These are phyloP conservation scores for Leptomonas pyrrhocoris DNA, from an alignment of 208 protist species.

Conservation along the genomic window DNA sequence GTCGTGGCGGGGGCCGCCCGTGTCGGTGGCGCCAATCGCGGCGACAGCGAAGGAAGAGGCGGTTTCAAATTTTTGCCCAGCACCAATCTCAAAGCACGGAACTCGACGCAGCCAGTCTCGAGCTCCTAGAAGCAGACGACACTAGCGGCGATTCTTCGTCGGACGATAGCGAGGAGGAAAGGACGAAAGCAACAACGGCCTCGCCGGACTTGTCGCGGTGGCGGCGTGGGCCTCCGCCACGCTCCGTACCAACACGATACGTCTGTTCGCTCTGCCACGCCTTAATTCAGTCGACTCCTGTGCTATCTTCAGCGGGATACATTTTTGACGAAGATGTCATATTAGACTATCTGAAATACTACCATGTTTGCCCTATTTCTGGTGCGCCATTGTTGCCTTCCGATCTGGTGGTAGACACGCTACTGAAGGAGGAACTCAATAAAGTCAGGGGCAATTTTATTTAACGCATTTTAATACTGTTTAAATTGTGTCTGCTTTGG, in stretches of 20 bases:
- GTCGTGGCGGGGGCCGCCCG: slow-evolving; percentile 6
- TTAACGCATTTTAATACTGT: slow-evolving; percentile 6
- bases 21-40: slow-evolving; percentile 12
- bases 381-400: slow-evolving; percentile 34
- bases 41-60: slow-evolving; percentile 10
- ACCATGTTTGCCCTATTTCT: slow-evolving; percentile 47
- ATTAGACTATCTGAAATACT: slow-evolving; percentile 36
- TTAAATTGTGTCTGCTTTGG: background rate
- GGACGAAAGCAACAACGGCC: background rate
- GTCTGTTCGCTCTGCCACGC: slow-evolving; percentile 48
- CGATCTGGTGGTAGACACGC: slow-evolving; percentile 51
- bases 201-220: slow-evolving; percentile 34
- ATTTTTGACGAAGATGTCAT: slow-evolving; percentile 52
- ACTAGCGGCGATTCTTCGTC: background rate
- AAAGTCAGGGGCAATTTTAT: slow-evolving; percentile 47
- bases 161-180: background rate
- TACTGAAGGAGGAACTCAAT: slow-evolving; percentile 39
- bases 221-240: slow-evolving; percentile 34
- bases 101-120: slow-evolving; percentile 1
- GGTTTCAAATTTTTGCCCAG: slow-evolving; percentile 19
- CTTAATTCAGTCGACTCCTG: slow-evolving; percentile 40
- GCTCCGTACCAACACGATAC: slow-evolving; percentile 45
- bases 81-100: background rate
- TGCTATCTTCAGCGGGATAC: slow-evolving; percentile 52
- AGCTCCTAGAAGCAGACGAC: slow-evolving; percentile 8